A percentile compares a stretch with the other conserved stretches of the same genome.
Conservation (phyloP, 257 asterid genomes). For the Solanum medicagineum region DNA sequence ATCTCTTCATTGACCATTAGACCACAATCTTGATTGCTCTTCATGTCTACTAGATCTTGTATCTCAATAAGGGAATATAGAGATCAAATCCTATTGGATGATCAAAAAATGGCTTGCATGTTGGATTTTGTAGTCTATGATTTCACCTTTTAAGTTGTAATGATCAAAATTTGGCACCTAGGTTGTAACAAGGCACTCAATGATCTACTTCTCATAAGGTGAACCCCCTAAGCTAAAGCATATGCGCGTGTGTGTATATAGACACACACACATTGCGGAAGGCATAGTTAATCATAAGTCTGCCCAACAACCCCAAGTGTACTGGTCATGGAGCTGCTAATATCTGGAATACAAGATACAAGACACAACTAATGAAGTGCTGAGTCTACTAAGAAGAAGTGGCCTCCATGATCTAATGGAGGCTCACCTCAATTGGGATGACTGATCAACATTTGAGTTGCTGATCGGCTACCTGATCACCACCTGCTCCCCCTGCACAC, state of each 20-base stretch:
- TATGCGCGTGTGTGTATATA: no score
- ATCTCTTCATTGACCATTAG: no score
- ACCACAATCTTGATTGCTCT: no score
- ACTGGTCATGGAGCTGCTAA: not conserved
- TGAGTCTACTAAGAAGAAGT: no score
- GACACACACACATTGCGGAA: no score
- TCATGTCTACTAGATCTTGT: no score
- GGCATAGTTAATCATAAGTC: not conserved
- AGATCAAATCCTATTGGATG: constrained; percentile 72
- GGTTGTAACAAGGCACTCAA: not conserved
- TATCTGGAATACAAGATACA: not conserved
- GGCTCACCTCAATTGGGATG: not conserved
- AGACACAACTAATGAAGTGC: no score
- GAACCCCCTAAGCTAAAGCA: not conserved
- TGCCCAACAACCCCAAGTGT: not conserved
- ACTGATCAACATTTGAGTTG: not conserved
- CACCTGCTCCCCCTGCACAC: not conserved
- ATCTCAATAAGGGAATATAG: constrained; percentile 5
- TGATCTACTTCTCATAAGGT: not conserved
- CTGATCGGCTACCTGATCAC: not conserved
- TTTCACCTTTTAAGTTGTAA: constrained; percentile 66
- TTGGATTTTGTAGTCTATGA: constrained; percentile 89
- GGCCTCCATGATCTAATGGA: no score
- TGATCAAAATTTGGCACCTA: not conserved
- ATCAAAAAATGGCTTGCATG: constrained; percentile 97